phyloP scores from a whole-genome alignment of 768 basidiomycete species.

The Rhizopogon sp. region DNA sequence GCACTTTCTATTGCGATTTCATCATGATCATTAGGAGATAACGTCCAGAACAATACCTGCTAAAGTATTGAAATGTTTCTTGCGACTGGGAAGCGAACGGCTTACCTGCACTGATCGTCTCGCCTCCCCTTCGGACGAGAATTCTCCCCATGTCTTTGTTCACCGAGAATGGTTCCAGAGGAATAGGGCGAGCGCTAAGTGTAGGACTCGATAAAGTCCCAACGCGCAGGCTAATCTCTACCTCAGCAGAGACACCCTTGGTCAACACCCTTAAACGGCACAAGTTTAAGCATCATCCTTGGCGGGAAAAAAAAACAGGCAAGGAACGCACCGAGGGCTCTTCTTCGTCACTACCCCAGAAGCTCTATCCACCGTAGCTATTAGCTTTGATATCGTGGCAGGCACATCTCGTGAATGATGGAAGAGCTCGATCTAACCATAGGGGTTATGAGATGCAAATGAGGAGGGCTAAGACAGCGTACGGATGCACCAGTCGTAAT shows the following conservation, averaged over 20 bases:
- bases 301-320: not conserved
- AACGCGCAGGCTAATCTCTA: conserved; percentile 73
- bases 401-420: conserved; percentile 93
- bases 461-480: conserved; percentile 13
- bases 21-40: conserved; percentile 15
- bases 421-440: conserved; percentile 78
- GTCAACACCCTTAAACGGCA: conserved; percentile 60
- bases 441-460: not conserved
- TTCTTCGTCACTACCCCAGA: conserved; percentile 68
- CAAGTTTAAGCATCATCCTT: conserved; percentile 4
- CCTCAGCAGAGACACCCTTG: conserved; percentile 81
- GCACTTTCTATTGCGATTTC: not conserved
- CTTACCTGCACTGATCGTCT: conserved; percentile 90
- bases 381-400: conserved; percentile 76
- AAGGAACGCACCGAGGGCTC: conserved; percentile 69
- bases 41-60: conserved; percentile 44
- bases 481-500: conserved; percentile 86
- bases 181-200: conserved; percentile 53
- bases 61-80: conserved; percentile 2
- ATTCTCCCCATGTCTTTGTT: conserved; percentile 98
- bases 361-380: conserved; percentile 74
- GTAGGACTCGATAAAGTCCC: conserved; percentile 44
- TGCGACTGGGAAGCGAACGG: not conserved
- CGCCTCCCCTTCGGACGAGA: conserved; percentile 80
- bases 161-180: conserved; percentile 76